Conservation (phyloP, 352 stramenopile genomes). For the Peronosclerospora sorghi region DNA sequence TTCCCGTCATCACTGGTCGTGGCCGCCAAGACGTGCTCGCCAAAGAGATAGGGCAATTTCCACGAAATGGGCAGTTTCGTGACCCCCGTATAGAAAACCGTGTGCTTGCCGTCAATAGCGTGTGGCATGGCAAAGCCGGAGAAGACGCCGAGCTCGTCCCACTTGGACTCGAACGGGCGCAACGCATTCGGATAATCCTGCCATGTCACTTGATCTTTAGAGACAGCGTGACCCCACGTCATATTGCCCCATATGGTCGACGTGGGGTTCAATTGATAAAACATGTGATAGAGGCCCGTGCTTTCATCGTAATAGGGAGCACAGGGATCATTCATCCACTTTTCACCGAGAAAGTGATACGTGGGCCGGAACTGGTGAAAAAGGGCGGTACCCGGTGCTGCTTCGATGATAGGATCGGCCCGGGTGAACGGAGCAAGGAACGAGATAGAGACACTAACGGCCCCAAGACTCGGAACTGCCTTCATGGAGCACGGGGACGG, state of each 20-base stretch:
- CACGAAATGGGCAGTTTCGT: constrained; percentile 36
- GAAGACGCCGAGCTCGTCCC: constrained; percentile 65
- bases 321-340: constrained; percentile 83
- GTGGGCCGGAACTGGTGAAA: constrained; percentile 48
- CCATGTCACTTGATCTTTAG: constrained; percentile 63
- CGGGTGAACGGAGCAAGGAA: constrained; percentile 5
- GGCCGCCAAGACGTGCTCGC: constrained; percentile 58
- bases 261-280: constrained; percentile 68
- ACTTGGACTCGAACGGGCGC: constrained; percentile 37
- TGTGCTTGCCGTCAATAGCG: constrained; percentile 50
- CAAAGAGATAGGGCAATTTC: constrained; percentile 41
- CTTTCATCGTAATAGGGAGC: constrained; percentile 55
- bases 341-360: constrained; percentile 50
- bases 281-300: constrained; percentile 64
- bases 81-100: constrained; percentile 56
- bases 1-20: constrained; percentile 44
- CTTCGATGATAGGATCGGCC: neutral
- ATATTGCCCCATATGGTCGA: constrained; percentile 56
- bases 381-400: constrained; percentile 6
- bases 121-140: constrained; percentile 53
- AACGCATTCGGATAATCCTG: constrained; percentile 52
- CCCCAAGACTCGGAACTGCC: constrained; percentile 8
- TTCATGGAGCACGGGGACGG: too few relatives aligned
- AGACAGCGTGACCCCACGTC: constrained; percentile 70
- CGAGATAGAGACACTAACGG: constrained; percentile 8